Evolutionary conservation across 495 filamentous ascomycete genomes (phyloP).

Genomic region (Penicillium macrosclerotiorum): DNA sequence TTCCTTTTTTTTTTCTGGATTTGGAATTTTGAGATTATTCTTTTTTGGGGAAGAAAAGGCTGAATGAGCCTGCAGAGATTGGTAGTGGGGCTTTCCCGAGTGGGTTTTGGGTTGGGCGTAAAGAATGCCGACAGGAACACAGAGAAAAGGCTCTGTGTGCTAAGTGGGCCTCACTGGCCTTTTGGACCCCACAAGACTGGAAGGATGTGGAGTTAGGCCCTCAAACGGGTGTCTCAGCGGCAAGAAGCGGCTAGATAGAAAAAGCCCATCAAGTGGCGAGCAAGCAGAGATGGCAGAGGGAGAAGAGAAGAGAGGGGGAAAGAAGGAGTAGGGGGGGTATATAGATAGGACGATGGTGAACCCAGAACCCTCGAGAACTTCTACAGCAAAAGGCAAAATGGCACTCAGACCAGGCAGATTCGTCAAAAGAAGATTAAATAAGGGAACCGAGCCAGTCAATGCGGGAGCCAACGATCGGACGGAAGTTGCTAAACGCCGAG

Average conservation of each 20-base stretch:
- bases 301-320: conserved; percentile 5
- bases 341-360: conserved; percentile 6
- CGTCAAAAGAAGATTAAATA: conserved; percentile 36
- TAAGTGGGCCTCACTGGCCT: conserved; percentile 12
- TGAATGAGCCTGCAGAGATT: conserved; percentile 25
- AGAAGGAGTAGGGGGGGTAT: conserved; percentile 5
- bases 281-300: not conserved
- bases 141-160: conserved; percentile 6
- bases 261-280: not conserved
- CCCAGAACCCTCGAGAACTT: too few relatives aligned
- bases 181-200: conserved; percentile 21
- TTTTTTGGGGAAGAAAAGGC: conserved; percentile 10
- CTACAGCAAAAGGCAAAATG: too few relatives aligned
- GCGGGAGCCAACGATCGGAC: conserved; percentile 24
- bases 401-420: conserved; percentile 10
- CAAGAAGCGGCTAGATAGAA: conserved; percentile 11
- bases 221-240: conserved; percentile 14
- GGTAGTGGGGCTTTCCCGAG: conserved; percentile 24
- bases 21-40: conserved; percentile 2
- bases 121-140: conserved; percentile 27
- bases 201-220: conserved; percentile 16
- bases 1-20: conserved; percentile 7
- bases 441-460: conserved; percentile 23
- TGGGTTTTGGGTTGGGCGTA: conserved; percentile 14
- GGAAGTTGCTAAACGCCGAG: conserved; percentile 31